phyloP scores from a whole-genome alignment of 2,329 filamentous ascomycete species.

The Rasamsonia emersonii region DNA sequence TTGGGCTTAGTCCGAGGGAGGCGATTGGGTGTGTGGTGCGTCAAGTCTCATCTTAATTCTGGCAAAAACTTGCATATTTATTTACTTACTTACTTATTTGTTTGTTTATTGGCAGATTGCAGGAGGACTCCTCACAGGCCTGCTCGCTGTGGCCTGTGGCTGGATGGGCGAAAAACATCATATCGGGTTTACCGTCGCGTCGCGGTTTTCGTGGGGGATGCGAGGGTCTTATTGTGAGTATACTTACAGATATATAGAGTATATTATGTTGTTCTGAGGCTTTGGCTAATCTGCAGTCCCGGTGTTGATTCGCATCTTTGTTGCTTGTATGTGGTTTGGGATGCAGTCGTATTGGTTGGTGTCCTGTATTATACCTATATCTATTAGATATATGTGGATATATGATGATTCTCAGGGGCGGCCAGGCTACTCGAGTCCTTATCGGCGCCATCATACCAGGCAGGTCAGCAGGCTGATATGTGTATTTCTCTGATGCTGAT shows the following conservation, averaged over 20 bases:
- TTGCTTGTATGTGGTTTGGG: conserved; percentile 15
- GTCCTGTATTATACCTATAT: no score
- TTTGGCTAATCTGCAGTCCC: conserved; percentile 8
- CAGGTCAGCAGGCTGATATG: not conserved
- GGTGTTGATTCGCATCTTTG: conserved; percentile 13
- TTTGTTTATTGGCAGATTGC: conserved; percentile 5
- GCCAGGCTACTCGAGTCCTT: conserved; percentile 16
- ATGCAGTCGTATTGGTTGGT: conserved; percentile 9
- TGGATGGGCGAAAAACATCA: conserved; percentile 20
- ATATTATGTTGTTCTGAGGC: not conserved
- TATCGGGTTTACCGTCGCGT: conserved; percentile 20
- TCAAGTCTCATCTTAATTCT: not conserved
- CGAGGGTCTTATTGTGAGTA: conserved; percentile 14
- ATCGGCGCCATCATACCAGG: conserved; percentile 12
- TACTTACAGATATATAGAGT: not conserved
- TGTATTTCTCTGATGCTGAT: not conserved
- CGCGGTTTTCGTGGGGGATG: conserved; percentile 18
- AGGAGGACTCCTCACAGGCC: conserved; percentile 14
- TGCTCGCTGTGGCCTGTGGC: conserved; percentile 17
- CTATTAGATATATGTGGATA: no score
- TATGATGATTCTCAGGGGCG: no score
- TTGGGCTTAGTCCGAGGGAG: conserved; percentile 16
- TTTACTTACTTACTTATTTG: not conserved
- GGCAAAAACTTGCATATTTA: not conserved
- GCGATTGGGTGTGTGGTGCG: conserved; percentile 18